These are phyloP conservation scores for Aspergillus steynii DNA, from an alignment of 495 filamentous ascomycete genomes.

Conservation along the genomic window DNA sequence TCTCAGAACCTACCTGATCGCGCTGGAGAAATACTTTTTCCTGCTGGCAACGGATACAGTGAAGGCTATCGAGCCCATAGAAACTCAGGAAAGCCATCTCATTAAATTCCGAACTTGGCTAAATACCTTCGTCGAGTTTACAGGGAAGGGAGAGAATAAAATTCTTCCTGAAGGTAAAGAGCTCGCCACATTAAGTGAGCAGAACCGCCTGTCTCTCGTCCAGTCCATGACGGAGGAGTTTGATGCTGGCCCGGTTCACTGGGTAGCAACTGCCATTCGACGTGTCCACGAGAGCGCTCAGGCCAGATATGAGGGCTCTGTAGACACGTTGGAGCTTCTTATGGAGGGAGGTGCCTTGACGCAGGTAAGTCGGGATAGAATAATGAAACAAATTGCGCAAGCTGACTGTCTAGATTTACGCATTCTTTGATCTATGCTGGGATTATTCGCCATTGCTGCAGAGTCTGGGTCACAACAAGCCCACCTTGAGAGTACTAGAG, in stretches of 20 bases:
- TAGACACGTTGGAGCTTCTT: slow-evolving; percentile 4
- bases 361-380: background rate
- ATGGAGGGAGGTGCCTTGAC: slow-evolving; percentile 25
- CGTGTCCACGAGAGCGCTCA: background rate
- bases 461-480: slow-evolving; percentile 35
- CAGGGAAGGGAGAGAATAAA: background rate
- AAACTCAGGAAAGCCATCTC: background rate
- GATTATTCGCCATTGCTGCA: slow-evolving; percentile 20
- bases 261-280: background rate
- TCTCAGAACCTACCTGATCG: background rate
- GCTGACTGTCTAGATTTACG: background rate
- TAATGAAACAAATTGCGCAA: background rate
- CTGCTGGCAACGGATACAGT: background rate
- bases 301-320: background rate
- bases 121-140: background rate
- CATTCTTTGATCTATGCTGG: slow-evolving; percentile 24
- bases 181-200: background rate
- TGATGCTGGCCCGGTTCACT: background rate
- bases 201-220: background rate
- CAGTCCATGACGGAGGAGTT: background rate
- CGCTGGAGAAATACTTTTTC: background rate
- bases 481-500: slow-evolving; percentile 43
- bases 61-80: background rate
- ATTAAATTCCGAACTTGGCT: background rate
- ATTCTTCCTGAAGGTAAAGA: background rate